phyloP scores from a whole-genome alignment of 768 basidiomycete species.

The Auricularia cornea region DNA sequence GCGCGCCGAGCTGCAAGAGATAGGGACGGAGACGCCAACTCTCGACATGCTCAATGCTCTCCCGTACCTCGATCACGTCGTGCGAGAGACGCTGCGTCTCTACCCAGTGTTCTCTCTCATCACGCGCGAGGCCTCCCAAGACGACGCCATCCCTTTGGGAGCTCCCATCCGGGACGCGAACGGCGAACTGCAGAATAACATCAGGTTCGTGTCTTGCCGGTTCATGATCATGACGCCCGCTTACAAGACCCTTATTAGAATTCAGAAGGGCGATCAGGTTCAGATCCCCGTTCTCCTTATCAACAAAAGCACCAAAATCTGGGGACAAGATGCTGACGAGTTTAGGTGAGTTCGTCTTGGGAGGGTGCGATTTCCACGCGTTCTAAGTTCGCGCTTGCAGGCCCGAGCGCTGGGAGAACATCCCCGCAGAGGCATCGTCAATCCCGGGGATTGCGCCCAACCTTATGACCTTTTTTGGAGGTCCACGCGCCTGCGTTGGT shows the following conservation, averaged over 20 bases:
- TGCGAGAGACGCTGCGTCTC: conserved; percentile 22
- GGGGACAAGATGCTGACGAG: conserved; percentile 27
- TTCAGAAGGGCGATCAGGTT: conserved; percentile 11
- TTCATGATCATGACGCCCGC: background rate
- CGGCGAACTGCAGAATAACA: conserved; percentile 10
- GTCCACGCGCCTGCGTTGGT: conserved; percentile 53
- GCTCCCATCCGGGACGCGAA: conserved; percentile 19
- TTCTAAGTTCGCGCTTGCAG: conserved; percentile 15
- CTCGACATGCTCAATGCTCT: conserved; percentile 26
- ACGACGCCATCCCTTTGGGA: conserved; percentile 39
- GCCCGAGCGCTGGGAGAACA: conserved; percentile 46
- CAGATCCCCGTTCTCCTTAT: conserved; percentile 17
- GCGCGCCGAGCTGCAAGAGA: conserved; percentile 23
- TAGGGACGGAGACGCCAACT: conserved; percentile 12
- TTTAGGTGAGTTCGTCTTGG: conserved; percentile 15
- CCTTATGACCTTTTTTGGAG: conserved; percentile 17
- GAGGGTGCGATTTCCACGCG: conserved; percentile 8
- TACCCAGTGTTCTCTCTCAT: conserved; percentile 17
- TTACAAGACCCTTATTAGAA: background rate
- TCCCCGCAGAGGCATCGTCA: conserved; percentile 26
- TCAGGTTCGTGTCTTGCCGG: conserved; percentile 7
- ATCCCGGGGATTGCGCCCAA: conserved; percentile 40
- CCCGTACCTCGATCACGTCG: conserved; percentile 24
- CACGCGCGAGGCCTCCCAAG: conserved; percentile 16
- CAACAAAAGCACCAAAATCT: conserved; percentile 21